These are phyloP conservation scores for Teratosphaeria nubilosa DNA, from an alignment of 2,329 filamentous ascomycete species.

Conservation along the genomic window DNA sequence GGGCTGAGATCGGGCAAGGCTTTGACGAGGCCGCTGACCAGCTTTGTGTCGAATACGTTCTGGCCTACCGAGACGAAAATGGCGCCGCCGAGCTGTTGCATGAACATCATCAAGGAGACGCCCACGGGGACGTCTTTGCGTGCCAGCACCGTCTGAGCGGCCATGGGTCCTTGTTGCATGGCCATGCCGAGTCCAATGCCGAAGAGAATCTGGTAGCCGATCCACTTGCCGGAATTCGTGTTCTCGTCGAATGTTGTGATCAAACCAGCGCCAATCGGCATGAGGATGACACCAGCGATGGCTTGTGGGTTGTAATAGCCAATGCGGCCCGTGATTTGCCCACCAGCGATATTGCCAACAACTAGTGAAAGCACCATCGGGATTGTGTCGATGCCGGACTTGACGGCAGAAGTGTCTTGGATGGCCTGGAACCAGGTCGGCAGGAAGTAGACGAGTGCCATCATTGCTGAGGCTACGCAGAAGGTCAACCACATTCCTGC, in stretches of 20 bases:
- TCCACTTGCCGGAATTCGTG: constrained; percentile 16
- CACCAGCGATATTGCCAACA: constrained; percentile 30
- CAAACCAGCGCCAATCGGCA: constrained; percentile 35
- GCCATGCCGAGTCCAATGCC: constrained; percentile 36
- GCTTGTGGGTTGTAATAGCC: constrained; percentile 41
- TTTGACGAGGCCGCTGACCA: constrained; percentile 4
- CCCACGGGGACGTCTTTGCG: constrained; percentile 29
- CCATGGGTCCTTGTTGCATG: constrained; percentile 33
- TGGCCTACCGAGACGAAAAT: constrained; percentile 35
- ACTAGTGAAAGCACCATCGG: constrained; percentile 36
- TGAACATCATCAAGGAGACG: constrained; percentile 33
- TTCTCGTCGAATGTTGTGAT: constrained; percentile 26
- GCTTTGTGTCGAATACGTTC: constrained; percentile 14
- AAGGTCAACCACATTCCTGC: constrained; percentile 32
- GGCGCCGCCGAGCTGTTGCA: constrained; percentile 34
- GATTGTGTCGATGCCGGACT: constrained; percentile 38
- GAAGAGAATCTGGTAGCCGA: constrained; percentile 39
- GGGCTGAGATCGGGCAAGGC: constrained; percentile 8
- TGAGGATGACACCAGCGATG: constrained; percentile 28
- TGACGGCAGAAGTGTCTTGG: constrained; percentile 34
- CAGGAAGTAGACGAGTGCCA: constrained; percentile 32
- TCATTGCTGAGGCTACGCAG: constrained; percentile 27
- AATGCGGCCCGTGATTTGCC: constrained; percentile 26
- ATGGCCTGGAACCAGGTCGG: constrained; percentile 41
- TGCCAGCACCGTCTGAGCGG: constrained; percentile 28